These are phyloP conservation scores for Xanthoceras sorbifolium DNA, from an alignment of 345 rosid species.

Conservation along the genomic window DNA sequence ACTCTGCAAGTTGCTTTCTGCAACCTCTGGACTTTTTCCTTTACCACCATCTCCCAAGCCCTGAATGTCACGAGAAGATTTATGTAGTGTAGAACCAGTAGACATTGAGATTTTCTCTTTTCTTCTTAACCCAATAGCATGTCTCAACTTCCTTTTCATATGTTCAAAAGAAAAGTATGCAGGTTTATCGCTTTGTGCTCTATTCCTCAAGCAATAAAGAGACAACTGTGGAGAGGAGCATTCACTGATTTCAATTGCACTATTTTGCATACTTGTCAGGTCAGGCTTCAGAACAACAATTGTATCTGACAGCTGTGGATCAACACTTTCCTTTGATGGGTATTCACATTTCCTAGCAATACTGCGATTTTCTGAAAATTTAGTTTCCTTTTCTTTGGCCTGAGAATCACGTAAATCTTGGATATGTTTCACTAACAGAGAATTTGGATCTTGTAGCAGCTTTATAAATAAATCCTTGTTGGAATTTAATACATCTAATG, in stretches of 20 bases:
- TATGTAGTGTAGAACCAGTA: constrained; percentile 13
- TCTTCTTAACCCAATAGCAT: constrained; percentile 46
- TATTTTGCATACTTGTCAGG: constrained; percentile 31
- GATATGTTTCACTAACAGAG: constrained; percentile 56
- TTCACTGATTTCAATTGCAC: constrained; percentile 12
- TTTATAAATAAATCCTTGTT: constrained; percentile 69
- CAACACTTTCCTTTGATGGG: constrained; percentile 21
- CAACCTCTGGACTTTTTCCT: constrained; percentile 29
- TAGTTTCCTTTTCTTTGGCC: constrained; percentile 25
- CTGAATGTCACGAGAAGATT: constrained; percentile 11
- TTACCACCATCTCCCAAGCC: constrained; percentile 23
- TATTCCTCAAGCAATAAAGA: constrained; percentile 26
- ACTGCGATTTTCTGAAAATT: constrained; percentile 13
- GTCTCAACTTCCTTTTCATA: constrained; percentile 63
- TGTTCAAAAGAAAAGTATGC: constrained; percentile 48
- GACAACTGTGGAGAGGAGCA: constrained; percentile 28
- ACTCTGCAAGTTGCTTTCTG: constrained; percentile 20
- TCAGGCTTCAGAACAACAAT: constrained; percentile 60
- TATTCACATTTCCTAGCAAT: constrained; percentile 18
- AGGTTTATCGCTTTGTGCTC: constrained; percentile 32
- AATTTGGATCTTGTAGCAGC: constrained; percentile 76
- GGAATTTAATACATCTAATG: constrained; percentile 62
- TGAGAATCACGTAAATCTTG: constrained; percentile 51
- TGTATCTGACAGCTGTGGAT: constrained; percentile 26
- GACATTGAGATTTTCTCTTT: constrained; percentile 27